Evolutionary conservation across 2,329 filamentous ascomycete genomes (phyloP), one percentile per base, ranked within the genome.

Genomic region (Sporothrix luriei): DNA sequence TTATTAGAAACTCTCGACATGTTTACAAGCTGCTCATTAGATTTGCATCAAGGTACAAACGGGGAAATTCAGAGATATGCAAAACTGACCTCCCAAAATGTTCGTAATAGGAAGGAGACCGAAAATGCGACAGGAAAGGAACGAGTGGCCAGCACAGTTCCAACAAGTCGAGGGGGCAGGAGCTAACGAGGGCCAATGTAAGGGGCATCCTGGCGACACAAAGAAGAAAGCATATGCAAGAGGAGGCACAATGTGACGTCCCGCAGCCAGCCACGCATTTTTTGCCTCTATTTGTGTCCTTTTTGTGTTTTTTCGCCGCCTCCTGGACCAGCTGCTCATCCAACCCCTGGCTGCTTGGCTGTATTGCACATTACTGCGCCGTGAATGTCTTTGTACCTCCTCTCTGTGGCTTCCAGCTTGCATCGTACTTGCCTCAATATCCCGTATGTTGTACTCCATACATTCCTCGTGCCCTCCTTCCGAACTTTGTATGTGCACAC

Each of bases 211-310:
- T 24, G 29, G 21, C 6, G 57, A 26, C 38, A 62, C 4, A 33
- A 62, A 62, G 26, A 62, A 46, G 57, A 26, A 46, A 62, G 21
- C 57, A 62, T 62, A 62, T 46, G 57, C 57, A 46, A 26, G 57
- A 62, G 38, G 21, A 43, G 24, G 57, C 21, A 14, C 13, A 16
- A 46, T 13, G 57, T 62, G 38, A 19, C 57, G 57, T 26, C 57
- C 46, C n/a, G 11, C 57, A 38, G 57, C 10, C 4, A 10, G 57
- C 38, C n/a, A 62, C 21, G 33, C 57, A 6, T 33, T 16, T 43
- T 61, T n/a, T 4, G 16, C 21, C 16, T 19, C 38, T n/a, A n/a
- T n/a, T n/a, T n/a, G n/a, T n/a, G n/a, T n/a, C n/a, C n/a, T n/a
- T 62, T 11, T 9, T 24, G 38, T 26, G n/a, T 43, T 10, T 10